Evolutionary conservation across 139 green algal species (phyloP).

Genomic region (Chara braunii): DNA sequence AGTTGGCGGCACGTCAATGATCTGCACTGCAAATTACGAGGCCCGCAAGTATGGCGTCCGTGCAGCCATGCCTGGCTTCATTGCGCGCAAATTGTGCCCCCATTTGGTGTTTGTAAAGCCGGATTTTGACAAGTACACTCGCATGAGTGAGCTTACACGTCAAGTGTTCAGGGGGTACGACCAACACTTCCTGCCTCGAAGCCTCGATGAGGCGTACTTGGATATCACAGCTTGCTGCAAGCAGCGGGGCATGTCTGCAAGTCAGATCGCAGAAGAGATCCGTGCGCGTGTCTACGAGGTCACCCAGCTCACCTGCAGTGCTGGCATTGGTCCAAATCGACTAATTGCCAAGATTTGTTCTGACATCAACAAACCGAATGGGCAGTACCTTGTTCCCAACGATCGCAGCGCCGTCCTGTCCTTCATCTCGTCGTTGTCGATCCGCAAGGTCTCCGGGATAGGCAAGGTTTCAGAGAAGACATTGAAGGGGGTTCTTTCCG

Average conservation of each 20-base stretch:
- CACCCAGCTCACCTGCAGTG: constrained; percentile 46
- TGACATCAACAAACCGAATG: constrained; percentile 55
- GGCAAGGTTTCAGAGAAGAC: constrained; percentile 44
- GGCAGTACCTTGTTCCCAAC: constrained; percentile 41
- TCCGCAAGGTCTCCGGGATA: constrained; percentile 49
- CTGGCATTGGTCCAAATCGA: constrained; percentile 42
- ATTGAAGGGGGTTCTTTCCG: constrained; percentile 31
- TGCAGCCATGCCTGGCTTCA: constrained; percentile 51
- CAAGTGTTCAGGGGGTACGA: constrained; percentile 48
- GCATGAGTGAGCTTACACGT: constrained; percentile 2
- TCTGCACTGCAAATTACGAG: constrained; percentile 51
- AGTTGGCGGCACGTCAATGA: constrained; percentile 45
- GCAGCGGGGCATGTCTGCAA: neutral
- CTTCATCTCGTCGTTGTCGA: constrained; percentile 44
- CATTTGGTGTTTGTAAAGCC: constrained; percentile 35
- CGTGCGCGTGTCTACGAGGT: constrained; percentile 24
- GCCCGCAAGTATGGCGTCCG: constrained; percentile 50
- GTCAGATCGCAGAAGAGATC: constrained; percentile 41
- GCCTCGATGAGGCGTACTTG: constrained; percentile 53
- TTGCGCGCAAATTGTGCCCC: constrained; percentile 45
- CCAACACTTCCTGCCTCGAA: constrained; percentile 36
- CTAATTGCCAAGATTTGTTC: constrained; percentile 48
- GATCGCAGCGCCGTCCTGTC: constrained; percentile 27
- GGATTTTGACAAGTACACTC: constrained; percentile 46
- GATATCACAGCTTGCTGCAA: constrained; percentile 36